Conservation (phyloP, 2,329 filamentous ascomycete species). For the Neopestalotiopsis sp. region DNA sequence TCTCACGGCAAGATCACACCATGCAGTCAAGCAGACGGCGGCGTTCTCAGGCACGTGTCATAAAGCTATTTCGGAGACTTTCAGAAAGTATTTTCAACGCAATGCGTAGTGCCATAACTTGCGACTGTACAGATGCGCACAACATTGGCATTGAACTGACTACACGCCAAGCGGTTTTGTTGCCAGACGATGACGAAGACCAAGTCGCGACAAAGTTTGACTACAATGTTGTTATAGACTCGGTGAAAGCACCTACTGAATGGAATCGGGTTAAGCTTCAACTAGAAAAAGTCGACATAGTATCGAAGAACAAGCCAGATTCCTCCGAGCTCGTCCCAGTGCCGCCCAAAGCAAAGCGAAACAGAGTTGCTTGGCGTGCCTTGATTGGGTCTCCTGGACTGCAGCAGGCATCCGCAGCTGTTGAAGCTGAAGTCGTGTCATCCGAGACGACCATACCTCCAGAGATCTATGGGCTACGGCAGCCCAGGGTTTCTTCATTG, state of each 20-base stretch:
- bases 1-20: not conserved
- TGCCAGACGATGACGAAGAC: not conserved
- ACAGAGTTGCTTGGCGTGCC: not conserved
- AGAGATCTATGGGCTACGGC: not conserved
- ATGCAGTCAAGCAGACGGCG: not conserved
- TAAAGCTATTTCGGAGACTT: not conserved
- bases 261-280: not conserved
- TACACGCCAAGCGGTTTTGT: not conserved
- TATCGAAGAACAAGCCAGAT: not conserved
- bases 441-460: not conserved
- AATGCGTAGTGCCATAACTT: not conserved
- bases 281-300: not conserved
- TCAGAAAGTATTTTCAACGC: not conserved
- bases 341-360: not conserved
- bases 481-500: not conserved
- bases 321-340: too few relatives aligned
- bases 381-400: too few relatives aligned
- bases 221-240: not conserved
- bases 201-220: not conserved
- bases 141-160: not conserved
- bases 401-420: too few relatives aligned
- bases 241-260: not conserved
- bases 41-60: not conserved
- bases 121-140: not conserved
- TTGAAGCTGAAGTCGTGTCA: too few relatives aligned